Evolutionary conservation across 345 rosid genomes (phyloP).

Genomic region (Hibiscus syriacus): DNA sequence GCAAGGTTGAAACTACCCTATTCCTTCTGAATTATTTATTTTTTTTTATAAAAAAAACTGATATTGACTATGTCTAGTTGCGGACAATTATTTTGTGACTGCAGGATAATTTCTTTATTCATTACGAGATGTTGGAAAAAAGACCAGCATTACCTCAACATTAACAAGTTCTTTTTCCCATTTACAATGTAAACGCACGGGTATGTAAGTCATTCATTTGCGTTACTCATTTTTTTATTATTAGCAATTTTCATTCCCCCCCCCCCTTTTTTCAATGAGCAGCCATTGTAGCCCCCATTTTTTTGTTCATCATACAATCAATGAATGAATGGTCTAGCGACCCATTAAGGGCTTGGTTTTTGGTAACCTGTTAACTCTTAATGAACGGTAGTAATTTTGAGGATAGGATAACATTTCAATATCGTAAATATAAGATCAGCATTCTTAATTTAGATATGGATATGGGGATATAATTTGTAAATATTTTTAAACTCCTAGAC

Average conservation of each 20-base stretch:
- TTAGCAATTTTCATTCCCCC: slow-evolving; percentile 11
- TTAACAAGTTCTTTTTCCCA: slow-evolving; percentile 28
- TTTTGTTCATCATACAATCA: no score
- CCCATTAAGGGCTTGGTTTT: no score
- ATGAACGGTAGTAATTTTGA: no score
- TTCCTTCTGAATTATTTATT: neutral
- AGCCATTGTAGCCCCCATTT: neutral
- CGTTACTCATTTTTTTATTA: slow-evolving; percentile 14
- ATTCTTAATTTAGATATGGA: no score
- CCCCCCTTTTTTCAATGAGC: neutral
- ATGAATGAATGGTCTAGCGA: no score
- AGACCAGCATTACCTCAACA: slow-evolving; percentile 79
- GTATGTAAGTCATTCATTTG: slow-evolving; percentile 24
- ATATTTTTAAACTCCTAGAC: no score
- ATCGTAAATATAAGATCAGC: no score
- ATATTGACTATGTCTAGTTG: neutral
- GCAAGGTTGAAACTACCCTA: slow-evolving; percentile 55
- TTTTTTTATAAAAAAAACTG: neutral
- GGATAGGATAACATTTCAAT: no score
- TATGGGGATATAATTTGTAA: no score
- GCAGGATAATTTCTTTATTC: slow-evolving; percentile 82
- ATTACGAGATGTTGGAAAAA: slow-evolving; percentile 83
- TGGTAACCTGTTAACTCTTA: no score
- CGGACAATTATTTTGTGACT: slow-evolving; percentile 8
- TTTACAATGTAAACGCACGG: slow-evolving; percentile 47